phyloP scores from a whole-genome alignment of 805 yeast genomes.

The Spathaspora gorwiae region DNA sequence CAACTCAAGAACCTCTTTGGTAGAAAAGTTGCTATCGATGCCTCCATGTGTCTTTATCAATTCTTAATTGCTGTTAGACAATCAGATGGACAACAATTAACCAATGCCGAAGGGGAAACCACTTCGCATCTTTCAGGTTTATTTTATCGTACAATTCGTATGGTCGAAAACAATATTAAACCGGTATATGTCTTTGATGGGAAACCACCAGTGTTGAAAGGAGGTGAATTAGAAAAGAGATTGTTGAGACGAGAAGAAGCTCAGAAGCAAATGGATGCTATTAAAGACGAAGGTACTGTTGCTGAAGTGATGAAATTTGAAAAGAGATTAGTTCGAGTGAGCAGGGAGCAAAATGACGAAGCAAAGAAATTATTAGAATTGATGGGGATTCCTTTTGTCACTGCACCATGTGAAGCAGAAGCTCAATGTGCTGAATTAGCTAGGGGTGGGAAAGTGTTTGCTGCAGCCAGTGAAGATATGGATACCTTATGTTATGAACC shows the following conservation, averaged over 20 bases:
- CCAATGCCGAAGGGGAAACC: conserved; percentile 86
- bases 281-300: conserved; percentile 74
- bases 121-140: conserved; percentile 92
- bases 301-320: conserved; percentile 75
- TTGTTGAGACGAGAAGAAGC: conserved; percentile 79
- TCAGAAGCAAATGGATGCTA: conserved; percentile 62
- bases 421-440: conserved; percentile 97
- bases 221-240: conserved; percentile 89
- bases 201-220: conserved; percentile 90
- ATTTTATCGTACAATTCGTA: conserved; percentile 86
- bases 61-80: conserved; percentile 95
- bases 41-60: conserved; percentile 95
- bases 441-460: conserved; percentile 84
- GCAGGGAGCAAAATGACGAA: conserved; percentile 88
- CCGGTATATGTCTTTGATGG: conserved; percentile 98
- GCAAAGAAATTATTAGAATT: conserved; percentile 74
- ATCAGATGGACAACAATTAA: conserved; percentile 90
- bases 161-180: conserved; percentile 90
- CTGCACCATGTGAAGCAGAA: conserved; percentile 98
- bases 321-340: conserved; percentile 83
- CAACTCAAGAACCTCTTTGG: conserved; percentile 88
- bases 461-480: conserved; percentile 99
- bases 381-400: conserved; percentile 94
- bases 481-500: conserved; percentile 93
- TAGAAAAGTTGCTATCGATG: conserved; percentile 94